Base-by-base conservation (phyloP, 352 stramenopile species). In the Pythium vanterpoolii region DNA sequence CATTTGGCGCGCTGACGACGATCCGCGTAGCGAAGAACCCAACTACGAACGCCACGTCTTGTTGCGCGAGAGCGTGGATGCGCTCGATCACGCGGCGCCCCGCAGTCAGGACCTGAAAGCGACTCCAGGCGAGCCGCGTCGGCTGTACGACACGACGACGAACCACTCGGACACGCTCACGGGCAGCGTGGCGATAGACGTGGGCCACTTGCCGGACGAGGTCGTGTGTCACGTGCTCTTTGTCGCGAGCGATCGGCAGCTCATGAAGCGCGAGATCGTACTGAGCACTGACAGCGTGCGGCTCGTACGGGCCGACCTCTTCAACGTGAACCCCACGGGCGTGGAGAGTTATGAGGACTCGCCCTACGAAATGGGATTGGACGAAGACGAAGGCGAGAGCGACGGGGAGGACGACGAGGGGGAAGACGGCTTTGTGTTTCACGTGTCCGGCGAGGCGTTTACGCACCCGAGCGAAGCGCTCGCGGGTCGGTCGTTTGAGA, bases 201-300 rank as follows among this genome's bases (percentile, higher is more conserved):
- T 87, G 36, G 60, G 44, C 9, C 72, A 77, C 9, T 62, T 87
- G 19, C 68, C 71, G 9, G 48, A 66, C 8, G 75, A 83, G 27
- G 72, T 66, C 18, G 76, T 86, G 7, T 83, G 72, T 26, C 66
- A 87, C 45, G 70, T 87, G 38, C 54, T 87, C 33, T 86, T 87
- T 56, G 74, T 87, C 45, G 68, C 77, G 42, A 81, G 73, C 56
- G 75, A 87, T 66, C 70, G 66, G 42, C 64, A 80, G 24, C 66
- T 87, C 56, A 76, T 87, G 50, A 71, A 75, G 48, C 77, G 77
- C 24, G 74, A 69, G n/a, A 76, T 87, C 54, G 73, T 76, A 34
- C 63, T 87, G 28, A 83, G 71, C 42, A 83, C 75, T 1, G 77
- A 86, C 26, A 72, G 69, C 11, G 72, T 86, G 21, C 68, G 74